Percentiles rank a stretch among this genome's conserved stretches.
Conservation (phyloP, 2,329 filamentous ascomycete species). For the Fusarium continuum region DNA sequence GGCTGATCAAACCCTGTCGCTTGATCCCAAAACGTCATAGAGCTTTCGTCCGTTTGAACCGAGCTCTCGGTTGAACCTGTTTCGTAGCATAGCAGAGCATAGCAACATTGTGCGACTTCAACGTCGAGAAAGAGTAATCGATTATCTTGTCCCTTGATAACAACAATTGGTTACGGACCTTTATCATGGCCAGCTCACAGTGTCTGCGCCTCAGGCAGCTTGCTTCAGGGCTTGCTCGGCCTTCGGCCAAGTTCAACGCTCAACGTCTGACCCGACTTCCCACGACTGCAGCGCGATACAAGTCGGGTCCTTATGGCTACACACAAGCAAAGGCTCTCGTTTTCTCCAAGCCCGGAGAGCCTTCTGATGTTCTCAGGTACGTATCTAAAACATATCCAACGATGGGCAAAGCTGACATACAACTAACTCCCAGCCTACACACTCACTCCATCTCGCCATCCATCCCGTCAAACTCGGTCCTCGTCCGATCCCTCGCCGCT, state of each 20-base stretch:
- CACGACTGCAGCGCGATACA: slow-evolving; percentile 53
- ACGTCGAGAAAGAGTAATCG: background rate
- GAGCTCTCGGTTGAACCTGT: slow-evolving; percentile 29
- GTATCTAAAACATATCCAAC: slow-evolving; percentile 22
- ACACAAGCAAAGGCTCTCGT: slow-evolving; percentile 85
- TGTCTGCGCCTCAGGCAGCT: slow-evolving; percentile 37
- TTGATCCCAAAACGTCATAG: slow-evolving; percentile 28
- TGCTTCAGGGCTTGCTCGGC: slow-evolving; percentile 33
- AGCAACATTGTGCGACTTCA: too few relatives aligned
- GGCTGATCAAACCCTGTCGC: background rate
- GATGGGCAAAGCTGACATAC: background rate
- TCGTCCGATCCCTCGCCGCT: slow-evolving; percentile 86
- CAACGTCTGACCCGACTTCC: slow-evolving; percentile 33
- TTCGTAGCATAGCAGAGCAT: too few relatives aligned
- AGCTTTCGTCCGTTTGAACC: slow-evolving; percentile 14
- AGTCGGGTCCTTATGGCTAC: slow-evolving; percentile 78
- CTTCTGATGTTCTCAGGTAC: slow-evolving; percentile 72
- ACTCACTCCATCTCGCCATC: slow-evolving; percentile 79
- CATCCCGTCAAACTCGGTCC: slow-evolving; percentile 71
- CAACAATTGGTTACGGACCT: background rate
- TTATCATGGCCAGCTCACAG: slow-evolving; percentile 39
- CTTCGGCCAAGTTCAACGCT: slow-evolving; percentile 30
- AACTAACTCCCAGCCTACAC: slow-evolving; percentile 63
- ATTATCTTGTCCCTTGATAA: background rate
- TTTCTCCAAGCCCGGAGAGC: slow-evolving; percentile 79